Conservation (phyloP, 208 protist species). For the Strigomonas culicis region DNA sequence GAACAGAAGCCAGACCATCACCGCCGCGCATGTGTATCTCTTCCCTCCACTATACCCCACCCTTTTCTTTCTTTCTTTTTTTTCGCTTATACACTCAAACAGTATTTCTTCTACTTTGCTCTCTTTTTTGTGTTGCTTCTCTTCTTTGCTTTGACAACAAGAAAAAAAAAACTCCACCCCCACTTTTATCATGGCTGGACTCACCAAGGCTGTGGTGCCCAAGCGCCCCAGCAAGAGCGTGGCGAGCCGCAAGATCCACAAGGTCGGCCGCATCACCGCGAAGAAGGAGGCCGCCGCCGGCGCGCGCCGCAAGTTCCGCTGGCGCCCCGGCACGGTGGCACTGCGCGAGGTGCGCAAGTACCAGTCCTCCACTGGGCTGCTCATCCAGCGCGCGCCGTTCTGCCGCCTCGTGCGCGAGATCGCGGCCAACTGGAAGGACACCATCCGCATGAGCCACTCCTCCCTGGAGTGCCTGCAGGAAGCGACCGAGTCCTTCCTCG, state of each 20-base stretch:
- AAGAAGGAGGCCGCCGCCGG: slow-evolving; percentile 71
- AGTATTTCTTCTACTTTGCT: not conserved
- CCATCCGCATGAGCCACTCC: slow-evolving; percentile 61
- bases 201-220: slow-evolving; percentile 47
- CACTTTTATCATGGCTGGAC: slow-evolving; percentile 24
- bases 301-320: slow-evolving; percentile 96
- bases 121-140: not conserved
- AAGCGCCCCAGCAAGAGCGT: slow-evolving; percentile 79
- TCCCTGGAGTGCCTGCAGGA: slow-evolving; percentile 95
- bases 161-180: slow-evolving; percentile 1
- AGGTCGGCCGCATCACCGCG: slow-evolving; percentile 53
- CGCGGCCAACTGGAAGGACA: slow-evolving; percentile 93
- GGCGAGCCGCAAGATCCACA: slow-evolving; percentile 70
- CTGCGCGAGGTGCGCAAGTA: slow-evolving; percentile 98
- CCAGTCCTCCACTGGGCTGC: slow-evolving; percentile 98
- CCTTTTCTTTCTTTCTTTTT: slow-evolving; percentile 1
- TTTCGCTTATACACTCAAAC: not conserved
- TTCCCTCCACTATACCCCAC: too few relatives aligned
- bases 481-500: slow-evolving; percentile 95
- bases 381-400: slow-evolving; percentile 99
- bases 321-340: slow-evolving; percentile 98
- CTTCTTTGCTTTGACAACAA: not conserved
- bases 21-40: too few relatives aligned
- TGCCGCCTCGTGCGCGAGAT: slow-evolving; percentile 99
- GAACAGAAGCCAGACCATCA: too few relatives aligned